These are phyloP conservation scores for Colletotrichum sansevieriae DNA, from an alignment of 2,329 filamentous ascomycete genomes.

Conservation along the genomic window DNA sequence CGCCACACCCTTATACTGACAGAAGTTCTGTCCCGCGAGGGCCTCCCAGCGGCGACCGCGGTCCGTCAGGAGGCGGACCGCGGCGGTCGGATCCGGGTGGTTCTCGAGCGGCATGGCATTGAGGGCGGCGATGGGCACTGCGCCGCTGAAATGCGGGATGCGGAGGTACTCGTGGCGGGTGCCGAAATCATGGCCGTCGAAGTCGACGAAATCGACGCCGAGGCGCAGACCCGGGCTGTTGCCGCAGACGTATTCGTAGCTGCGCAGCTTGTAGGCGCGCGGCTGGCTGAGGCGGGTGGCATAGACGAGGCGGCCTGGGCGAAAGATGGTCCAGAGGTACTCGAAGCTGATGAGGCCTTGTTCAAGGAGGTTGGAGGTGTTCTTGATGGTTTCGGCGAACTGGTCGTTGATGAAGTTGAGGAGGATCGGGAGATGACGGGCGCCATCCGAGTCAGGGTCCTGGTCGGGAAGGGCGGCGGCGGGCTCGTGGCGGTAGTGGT, in stretches of 20 bases:
- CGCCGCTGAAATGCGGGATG: conserved; percentile 58
- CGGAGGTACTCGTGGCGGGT: conserved; percentile 50
- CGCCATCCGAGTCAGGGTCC: conserved; percentile 44
- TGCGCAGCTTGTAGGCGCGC: conserved; percentile 54
- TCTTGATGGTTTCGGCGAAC: conserved; percentile 62
- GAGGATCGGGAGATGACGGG: conserved; percentile 53
- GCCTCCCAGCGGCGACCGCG: conserved; percentile 60
- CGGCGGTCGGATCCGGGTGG: conserved; percentile 54
- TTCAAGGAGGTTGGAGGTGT: conserved; percentile 62
- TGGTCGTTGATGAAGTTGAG: conserved; percentile 62
- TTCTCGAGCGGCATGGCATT: conserved; percentile 58
- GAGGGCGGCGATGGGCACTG: conserved; percentile 57
- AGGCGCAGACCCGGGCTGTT: conserved; percentile 46
- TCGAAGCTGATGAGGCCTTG: conserved; percentile 67
- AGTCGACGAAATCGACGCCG: conserved; percentile 56
- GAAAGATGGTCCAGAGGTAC: conserved; percentile 67
- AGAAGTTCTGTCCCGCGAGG: conserved; percentile 61
- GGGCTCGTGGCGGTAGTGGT: conserved; percentile 47
- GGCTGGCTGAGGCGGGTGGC: conserved; percentile 54
- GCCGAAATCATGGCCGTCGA: conserved; percentile 62
- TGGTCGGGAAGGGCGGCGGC: conserved; percentile 41
- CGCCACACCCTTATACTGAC: conserved; percentile 58
- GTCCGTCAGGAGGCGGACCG: conserved; percentile 51
- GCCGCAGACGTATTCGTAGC: conserved; percentile 54
- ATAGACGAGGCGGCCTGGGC: conserved; percentile 58